Base-by-base conservation (phyloP, 148 eudicot species). In the Arctostaphylos glauca region DNA sequence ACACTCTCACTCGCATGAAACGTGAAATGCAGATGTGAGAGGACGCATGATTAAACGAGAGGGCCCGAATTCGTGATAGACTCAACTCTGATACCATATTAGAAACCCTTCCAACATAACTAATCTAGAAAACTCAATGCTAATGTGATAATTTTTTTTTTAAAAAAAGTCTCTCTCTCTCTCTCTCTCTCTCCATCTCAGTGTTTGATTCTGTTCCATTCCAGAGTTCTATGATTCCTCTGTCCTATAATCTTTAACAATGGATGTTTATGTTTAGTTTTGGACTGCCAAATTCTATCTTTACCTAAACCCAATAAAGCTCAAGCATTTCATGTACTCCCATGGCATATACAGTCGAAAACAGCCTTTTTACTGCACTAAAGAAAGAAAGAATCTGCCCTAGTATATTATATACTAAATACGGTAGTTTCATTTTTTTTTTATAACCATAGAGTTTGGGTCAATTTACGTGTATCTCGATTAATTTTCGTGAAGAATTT, bases 261-360 rank as follows among this genome's bases (percentile, higher is more conserved):
- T 81, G 18, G 70, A 5, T 53, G 1, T 53, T 3, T 70, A 38
- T 53, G 41, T 12, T 25, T 41, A 47, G 18, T 72, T 14, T 47
- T 43, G 71, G 78, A 25, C 84, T 74, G 78, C 79, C 79, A 81
- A 81, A 81, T 81, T 81, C 84, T 14, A 43, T 81, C 79, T 81
- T 81, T 81, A 74, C 55, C 84, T 73, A 58, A 23, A 23, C 79
- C 84, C 84, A 81, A 81, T 73, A 81, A 74, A 81, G 84, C 66
- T 74, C 8, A 56, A 58, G 55, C 79, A 58, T 56, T 43, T 74
- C 59, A 81, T 54, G 77, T 43, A 31, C 83, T 70, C 23, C 48
- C 78, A 31, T 31, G 38, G 38, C 78, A 74, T 25, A 81, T 73
- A 74, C 79, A 58, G 84, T 81, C 79, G 5, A 23, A 81, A 81